These are phyloP conservation scores for Angomonas deanei DNA, from an alignment of 208 protist species.

Conservation along the genomic window DNA sequence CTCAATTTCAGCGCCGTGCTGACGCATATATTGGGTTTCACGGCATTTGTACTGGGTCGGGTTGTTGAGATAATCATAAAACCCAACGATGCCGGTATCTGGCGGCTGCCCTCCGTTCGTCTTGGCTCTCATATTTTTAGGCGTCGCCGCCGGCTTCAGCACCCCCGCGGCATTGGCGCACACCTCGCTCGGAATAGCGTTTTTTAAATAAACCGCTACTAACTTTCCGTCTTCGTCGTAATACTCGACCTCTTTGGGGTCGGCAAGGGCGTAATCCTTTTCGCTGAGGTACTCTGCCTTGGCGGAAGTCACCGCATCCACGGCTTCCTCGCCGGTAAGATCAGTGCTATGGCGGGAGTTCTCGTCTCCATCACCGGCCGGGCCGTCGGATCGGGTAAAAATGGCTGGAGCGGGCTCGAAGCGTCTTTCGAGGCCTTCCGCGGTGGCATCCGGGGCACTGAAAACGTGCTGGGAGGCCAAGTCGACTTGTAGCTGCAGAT, in stretches of 20 bases:
- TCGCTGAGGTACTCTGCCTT: conserved; percentile 48
- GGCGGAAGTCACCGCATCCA: conserved; percentile 34
- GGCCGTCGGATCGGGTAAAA: no score
- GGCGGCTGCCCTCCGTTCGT: conserved; percentile 82
- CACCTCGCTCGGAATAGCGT: conserved; percentile 37
- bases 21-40: conserved; percentile 76
- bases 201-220: conserved; percentile 58
- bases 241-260: conserved; percentile 11
- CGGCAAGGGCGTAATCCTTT: conserved; percentile 63
- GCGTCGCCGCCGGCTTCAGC: conserved; percentile 65
- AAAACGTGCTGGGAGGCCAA: no score
- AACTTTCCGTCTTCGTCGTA: conserved; percentile 36
- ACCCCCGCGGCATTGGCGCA: conserved; percentile 40
- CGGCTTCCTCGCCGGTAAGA: conserved; percentile 57
- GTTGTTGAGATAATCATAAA: conserved; percentile 89
- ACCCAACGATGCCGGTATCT: conserved; percentile 84
- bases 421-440: no score
- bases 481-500: no score
- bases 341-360: conserved; percentile 4
- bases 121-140: conserved; percentile 59
- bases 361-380: conserved; percentile 6
- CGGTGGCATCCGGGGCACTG: no score
- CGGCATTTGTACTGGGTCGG: conserved; percentile 77
- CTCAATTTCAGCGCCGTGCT: conserved; percentile 44
- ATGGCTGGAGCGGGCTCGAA: no score